Base-by-base conservation (phyloP, 768 basidiomycete species). In the Sporobolomyces pararoseus region DNA sequence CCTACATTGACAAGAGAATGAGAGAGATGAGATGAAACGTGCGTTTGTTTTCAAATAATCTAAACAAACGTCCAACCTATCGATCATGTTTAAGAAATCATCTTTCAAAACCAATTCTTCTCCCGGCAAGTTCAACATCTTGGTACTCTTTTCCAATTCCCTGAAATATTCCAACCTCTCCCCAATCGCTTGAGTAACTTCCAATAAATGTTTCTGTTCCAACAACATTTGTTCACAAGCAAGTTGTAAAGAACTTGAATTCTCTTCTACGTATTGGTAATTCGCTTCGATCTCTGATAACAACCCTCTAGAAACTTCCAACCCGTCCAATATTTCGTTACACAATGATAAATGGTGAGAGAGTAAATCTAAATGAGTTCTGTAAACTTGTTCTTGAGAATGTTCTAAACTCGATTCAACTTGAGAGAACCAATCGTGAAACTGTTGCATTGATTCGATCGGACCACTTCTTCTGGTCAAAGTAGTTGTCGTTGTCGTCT, bases 61-160 rank as follows among this genome's bases (percentile, higher is more conserved):
- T 55, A 98, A 88, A 77, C 95, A 97, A 49, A 93, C 88, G 75
- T 96, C 94, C 37, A 98, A 87, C 10, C 92, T 86, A 75, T 95
- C 92, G 44, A 98, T 90, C 92, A 95, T 95, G 75, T 91, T 90
- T 64, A 98, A 80, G 79, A 98, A 98, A 76, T 94, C 93, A 0
- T 88, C 85, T 72, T 91, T 86, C 14, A 95, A 84, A 63, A 98
- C 95, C 27, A 97, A 85, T 0, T 89, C 87, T 70, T 94, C 91
- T 34, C 92, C 93, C 4, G 95, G 94, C 75, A 91, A 87, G 77
- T 97, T 97, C 55, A 99, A 84, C 86, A 94, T 90, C 50, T 91
- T 85, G 7, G 91, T 95, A 10, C 93, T 92, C 27, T 87, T 85
- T 73, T 98, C 96, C 49, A 99, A 85, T 76, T 95, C 91, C 77